Evolutionary conservation across 1,139 yeast species (phyloP).

Genomic region (Yamadazyma dendronema): DNA sequence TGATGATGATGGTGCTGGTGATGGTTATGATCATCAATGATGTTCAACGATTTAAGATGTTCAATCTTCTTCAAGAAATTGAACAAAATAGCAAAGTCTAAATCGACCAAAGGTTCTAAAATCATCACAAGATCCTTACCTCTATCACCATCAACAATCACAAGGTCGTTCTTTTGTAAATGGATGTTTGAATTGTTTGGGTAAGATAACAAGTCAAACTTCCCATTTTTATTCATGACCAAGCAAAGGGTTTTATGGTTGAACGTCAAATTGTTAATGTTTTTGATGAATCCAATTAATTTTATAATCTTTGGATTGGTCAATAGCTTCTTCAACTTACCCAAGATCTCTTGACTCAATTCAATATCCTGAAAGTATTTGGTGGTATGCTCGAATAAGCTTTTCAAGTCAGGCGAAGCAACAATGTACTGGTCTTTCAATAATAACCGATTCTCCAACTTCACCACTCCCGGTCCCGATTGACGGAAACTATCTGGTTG

Average conservation of each 20-base stretch:
- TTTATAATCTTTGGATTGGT: constrained; percentile 30
- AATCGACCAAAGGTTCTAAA: constrained; percentile 42
- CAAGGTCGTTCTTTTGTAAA: constrained; percentile 47
- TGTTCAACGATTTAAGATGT: constrained; percentile 72
- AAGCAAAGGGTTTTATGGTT: constrained; percentile 44
- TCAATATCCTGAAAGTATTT: constrained; percentile 47
- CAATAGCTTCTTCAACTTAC: constrained; percentile 33
- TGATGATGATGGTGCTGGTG: constrained; percentile 2
- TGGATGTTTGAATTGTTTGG: constrained; percentile 49
- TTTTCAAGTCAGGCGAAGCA: constrained; percentile 50
- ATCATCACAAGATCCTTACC: constrained; percentile 54
- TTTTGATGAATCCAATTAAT: constrained; percentile 40
- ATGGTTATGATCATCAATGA: constrained; percentile 25
- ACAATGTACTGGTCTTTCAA: constrained; percentile 51
- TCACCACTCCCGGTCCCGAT: no score
- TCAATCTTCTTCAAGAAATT: constrained; percentile 77
- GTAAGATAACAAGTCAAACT: constrained; percentile 48
- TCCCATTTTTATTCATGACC: constrained; percentile 57
- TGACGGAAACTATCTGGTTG: no score
- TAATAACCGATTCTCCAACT: constrained; percentile 57
- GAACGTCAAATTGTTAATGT: constrained; percentile 42
- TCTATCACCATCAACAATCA: constrained; percentile 50
- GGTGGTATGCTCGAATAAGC: constrained; percentile 40
- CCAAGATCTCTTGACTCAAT: constrained; percentile 31
- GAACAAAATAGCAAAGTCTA: constrained; percentile 65